Base-by-base conservation (phyloP, 129 eudicot species). In the Tagetes erecta region DNA sequence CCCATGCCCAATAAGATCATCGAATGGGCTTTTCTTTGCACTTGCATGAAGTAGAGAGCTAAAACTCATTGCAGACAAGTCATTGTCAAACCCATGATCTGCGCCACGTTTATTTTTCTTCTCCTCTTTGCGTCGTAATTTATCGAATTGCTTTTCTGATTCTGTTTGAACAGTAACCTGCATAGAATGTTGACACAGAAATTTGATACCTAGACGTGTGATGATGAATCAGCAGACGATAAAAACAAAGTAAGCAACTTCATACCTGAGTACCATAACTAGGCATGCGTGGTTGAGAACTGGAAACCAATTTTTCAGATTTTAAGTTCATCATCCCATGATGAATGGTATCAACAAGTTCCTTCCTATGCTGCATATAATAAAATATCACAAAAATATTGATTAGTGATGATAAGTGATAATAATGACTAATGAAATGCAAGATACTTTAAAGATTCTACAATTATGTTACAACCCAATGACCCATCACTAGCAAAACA, bases 121-220 rank as follows among this genome's bases (percentile, higher is more conserved):
- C 76, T 91, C 98, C 87, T 94, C 98, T 83, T 94, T 94, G 52
- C 98, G 96, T 63, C 98, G 82, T 78, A 94, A 88, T 94, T 94
- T 94, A 82, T 90, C 98, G 78, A 94, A 80, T 82, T 88, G 98
- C 71, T 72, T 68, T 73, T 83, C 96, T 39, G 92, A 87, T 78
- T 90, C 97, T 52, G 97, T 94, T 87, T 90, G 98, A 56, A 94
- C 91, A 62, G 98, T 94, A 58, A 94, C 98, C 98, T 94, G 81
- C 64, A 58, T 34, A n/a, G 50, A 51, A 38, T 4, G 50, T 14
- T 67, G 30, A 69, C 8, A 67, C 39, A 45, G 58, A 31, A 38
- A 52, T 44, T 51, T 72, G 31, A 41, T 78, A 13, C 35, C 67
- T 78, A 68, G 20, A 59, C 50, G 71, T 39, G 58, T 64, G 67